Conservation (phyloP, 345 rosid genomes). For the Isatis tinctoria region DNA sequence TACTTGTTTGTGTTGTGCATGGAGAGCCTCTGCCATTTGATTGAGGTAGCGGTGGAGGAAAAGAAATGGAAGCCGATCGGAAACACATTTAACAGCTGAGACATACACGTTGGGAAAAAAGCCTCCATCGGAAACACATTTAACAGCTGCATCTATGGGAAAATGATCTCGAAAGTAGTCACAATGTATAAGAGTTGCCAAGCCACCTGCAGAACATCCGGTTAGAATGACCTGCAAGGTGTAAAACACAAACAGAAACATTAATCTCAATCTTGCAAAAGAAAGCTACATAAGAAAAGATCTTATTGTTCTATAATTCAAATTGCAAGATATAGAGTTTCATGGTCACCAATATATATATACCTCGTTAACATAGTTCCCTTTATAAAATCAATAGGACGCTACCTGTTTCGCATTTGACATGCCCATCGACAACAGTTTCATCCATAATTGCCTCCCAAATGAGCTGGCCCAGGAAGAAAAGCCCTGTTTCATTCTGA, state of each 20-base stretch:
- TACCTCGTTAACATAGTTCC: neutral
- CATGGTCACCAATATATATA: constrained; percentile 1
- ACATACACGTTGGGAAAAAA: constrained; percentile 84
- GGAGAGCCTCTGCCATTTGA: too few relatives aligned
- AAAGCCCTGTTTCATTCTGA: constrained; percentile 54
- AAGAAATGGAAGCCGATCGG: too few relatives aligned
- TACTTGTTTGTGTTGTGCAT: too few relatives aligned
- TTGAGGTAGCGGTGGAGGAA: too few relatives aligned
- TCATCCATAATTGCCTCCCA: constrained; percentile 82
- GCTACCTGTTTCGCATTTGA: constrained; percentile 60
- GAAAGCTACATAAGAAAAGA: neutral
- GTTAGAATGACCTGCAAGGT: constrained; percentile 65
- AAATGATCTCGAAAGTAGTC: constrained; percentile 61
- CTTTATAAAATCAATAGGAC: too few relatives aligned
- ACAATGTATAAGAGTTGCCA: constrained; percentile 83
- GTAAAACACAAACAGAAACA: neutral
- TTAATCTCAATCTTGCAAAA: neutral
- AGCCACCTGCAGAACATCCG: constrained; percentile 97
- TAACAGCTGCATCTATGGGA: constrained; percentile 61
- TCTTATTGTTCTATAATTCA: neutral
- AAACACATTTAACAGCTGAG: too few relatives aligned
- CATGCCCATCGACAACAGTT: constrained; percentile 63
- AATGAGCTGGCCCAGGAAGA: constrained; percentile 85
- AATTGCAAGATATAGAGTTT: neutral
- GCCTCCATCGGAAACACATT: constrained; percentile 90